Percentiles rank a stretch among this genome's conserved stretches.
phyloP scores from a whole-genome alignment of 371 early-diverging fungal genomes.

The Actinomucor elegans region DNA sequence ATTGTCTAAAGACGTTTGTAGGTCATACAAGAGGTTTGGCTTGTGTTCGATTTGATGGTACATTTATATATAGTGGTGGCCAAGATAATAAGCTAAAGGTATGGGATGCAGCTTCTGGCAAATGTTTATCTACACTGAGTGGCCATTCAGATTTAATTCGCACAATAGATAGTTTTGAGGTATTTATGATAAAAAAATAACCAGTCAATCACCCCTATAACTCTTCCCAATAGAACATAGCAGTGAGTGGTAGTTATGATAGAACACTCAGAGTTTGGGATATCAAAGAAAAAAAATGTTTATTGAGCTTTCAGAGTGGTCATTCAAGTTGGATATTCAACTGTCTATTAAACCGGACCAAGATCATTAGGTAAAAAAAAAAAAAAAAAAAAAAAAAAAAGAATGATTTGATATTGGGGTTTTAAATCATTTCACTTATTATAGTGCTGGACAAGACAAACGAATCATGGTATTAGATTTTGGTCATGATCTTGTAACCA shows the following conservation, averaged over 20 bases:
- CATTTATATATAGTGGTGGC: slow-evolving; percentile 84
- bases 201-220: background rate
- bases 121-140: slow-evolving; percentile 63
- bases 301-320: slow-evolving; percentile 62
- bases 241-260: slow-evolving; percentile 70
- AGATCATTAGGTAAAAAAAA: slow-evolving; percentile 79
- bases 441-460: slow-evolving; percentile 59
- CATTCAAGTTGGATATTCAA: slow-evolving; percentile 92
- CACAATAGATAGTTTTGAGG: slow-evolving; percentile 73
- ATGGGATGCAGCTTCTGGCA: slow-evolving; percentile 87
- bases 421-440: background rate
- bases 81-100: slow-evolving; percentile 90
- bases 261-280: slow-evolving; percentile 94
- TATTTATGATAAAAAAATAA: slow-evolving; percentile 1
- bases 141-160: slow-evolving; percentile 91
- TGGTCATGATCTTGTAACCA: slow-evolving; percentile 24
- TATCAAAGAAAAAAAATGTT: slow-evolving; percentile 25
- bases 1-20: slow-evolving; percentile 56
- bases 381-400: too few relatives aligned
- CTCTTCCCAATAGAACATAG: slow-evolving; percentile 34
- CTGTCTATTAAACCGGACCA: slow-evolving; percentile 72
- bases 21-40: slow-evolving; percentile 86
- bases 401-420: too few relatives aligned
- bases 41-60: slow-evolving; percentile 88
- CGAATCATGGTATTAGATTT: slow-evolving; percentile 83